Evolutionary conservation across 2,329 filamentous ascomycete genomes (phyloP).

Genomic region (Beauveria rudraprayagi): DNA sequence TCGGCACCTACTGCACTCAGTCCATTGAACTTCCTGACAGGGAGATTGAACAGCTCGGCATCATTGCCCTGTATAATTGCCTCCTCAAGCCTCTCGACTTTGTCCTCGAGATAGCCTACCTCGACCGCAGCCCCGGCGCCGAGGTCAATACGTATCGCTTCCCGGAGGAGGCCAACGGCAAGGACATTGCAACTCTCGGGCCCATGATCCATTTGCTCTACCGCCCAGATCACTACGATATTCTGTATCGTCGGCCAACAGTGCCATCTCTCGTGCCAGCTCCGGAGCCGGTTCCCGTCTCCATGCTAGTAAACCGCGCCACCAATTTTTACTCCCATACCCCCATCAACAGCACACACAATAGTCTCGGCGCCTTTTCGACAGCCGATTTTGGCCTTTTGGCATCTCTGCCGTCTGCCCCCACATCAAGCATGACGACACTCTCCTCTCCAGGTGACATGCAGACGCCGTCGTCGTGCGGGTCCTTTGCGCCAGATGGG

Average conservation of each 20-base stretch:
- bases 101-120: constrained; percentile 79
- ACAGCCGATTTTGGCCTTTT: constrained; percentile 35
- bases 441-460: not conserved
- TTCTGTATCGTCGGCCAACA: constrained; percentile 60
- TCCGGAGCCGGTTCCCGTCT: constrained; percentile 13
- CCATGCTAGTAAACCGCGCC: constrained; percentile 47
- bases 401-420: constrained; percentile 17
- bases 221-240: constrained; percentile 84
- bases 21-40: constrained; percentile 66
- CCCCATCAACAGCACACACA: constrained; percentile 32
- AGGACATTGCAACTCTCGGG: constrained; percentile 34
- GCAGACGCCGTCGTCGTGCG: not conserved
- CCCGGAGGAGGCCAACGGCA: constrained; percentile 43
- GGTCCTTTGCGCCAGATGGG: not conserved
- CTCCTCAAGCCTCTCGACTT: constrained; percentile 73
- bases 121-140: constrained; percentile 74
- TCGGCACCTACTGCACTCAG: constrained; percentile 61
- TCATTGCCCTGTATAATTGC: constrained; percentile 68
- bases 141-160: constrained; percentile 66
- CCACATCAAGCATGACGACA: constrained; percentile 30
- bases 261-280: constrained; percentile 18
- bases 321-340: constrained; percentile 38
- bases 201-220: constrained; percentile 52
- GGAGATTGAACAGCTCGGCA: constrained; percentile 87
- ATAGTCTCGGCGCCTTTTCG: constrained; percentile 33